Conservation (phyloP, 1,284 basidiomycete species). For the Melanopsichium pennsylvanicum region DNA sequence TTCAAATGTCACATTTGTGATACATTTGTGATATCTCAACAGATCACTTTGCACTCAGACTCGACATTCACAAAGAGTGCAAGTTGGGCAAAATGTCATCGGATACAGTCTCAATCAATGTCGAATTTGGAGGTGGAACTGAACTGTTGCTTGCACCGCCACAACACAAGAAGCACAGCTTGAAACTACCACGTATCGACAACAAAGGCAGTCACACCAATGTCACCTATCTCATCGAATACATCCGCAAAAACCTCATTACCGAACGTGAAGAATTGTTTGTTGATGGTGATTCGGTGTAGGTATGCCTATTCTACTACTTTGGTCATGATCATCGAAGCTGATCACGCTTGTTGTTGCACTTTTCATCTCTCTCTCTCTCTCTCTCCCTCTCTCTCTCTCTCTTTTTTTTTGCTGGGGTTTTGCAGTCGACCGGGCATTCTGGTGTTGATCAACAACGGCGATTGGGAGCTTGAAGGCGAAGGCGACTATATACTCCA, state of each 20-base stretch:
- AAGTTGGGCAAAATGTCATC: slow-evolving; percentile 5
- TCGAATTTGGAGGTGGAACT: slow-evolving; percentile 59
- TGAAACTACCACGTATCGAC: slow-evolving; percentile 40
- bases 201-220: slow-evolving; percentile 68
- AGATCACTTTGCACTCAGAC: too few relatives aligned
- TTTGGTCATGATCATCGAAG: too few relatives aligned
- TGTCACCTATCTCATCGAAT: slow-evolving; percentile 79
- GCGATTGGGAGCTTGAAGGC: slow-evolving; percentile 97
- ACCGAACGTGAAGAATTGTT: slow-evolving; percentile 89
- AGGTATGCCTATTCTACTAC: slow-evolving; percentile 69
- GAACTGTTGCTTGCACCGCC: slow-evolving; percentile 62
- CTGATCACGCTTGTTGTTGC: too few relatives aligned
- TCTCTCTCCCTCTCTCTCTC: too few relatives aligned
- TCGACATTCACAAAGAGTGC: too few relatives aligned
- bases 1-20: too few relatives aligned
- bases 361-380: too few relatives aligned
- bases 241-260: slow-evolving; percentile 80
- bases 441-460: slow-evolving; percentile 91
- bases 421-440: slow-evolving; percentile 85
- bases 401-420: not conserved
- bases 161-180: slow-evolving; percentile 54
- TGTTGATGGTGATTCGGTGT: slow-evolving; percentile 87
- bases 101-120: slow-evolving; percentile 35
- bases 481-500: slow-evolving; percentile 86
- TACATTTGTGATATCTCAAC: too few relatives aligned